Evolutionary conservation across 1,284 basidiomycete species (phyloP), one percentile per base, ranked within the genome.

Genomic region (Malassezia vespertilionis): DNA sequence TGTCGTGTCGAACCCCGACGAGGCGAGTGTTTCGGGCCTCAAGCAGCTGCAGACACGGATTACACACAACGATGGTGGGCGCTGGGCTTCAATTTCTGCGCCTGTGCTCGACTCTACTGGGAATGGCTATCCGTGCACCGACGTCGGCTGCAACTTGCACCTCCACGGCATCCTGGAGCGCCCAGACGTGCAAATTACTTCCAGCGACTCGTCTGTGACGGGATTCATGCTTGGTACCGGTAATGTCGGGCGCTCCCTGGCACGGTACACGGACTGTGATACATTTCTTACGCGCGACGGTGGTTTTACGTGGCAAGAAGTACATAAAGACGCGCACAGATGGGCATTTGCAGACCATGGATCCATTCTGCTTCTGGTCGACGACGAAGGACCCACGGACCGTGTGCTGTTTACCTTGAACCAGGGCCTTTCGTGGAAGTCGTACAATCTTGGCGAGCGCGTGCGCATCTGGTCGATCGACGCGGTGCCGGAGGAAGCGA

Each of bases 331-430:
- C 61, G 90, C 93, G 0, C 85, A 96, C 69, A 77, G 93, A 42
- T 99, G 89, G 88, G 89, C 93, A 67, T 96, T 89, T 64, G 91
- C 91, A 28, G 93, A 97, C 73, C 91, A 87, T 2, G 91, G 93
- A 7, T 88, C 88, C 0, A 78, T 97, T 51, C 77, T 97, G 28
- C 75, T 97, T 54, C 82, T 97, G 72, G 88, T 81, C 44, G 93
- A 96, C 71, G 93, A 97, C 71, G 89, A 96, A 70, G 83, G 83
- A 49, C 79, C 88, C 0, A 91, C 86, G 2, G 85, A 95, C 66
- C 82, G 84, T 56, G 79, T 96, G 30, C 72, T 89, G 53, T 96
- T 83, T 74, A 86, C 84, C 37, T 83, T 82, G 5, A 81, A 97
- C 70, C 86, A 97, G 68, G 91, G 91, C 3, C 55, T 80, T 30